Base-by-base conservation (phyloP, 306 rosid genomes). In the Cucumis cinereus region DNA sequence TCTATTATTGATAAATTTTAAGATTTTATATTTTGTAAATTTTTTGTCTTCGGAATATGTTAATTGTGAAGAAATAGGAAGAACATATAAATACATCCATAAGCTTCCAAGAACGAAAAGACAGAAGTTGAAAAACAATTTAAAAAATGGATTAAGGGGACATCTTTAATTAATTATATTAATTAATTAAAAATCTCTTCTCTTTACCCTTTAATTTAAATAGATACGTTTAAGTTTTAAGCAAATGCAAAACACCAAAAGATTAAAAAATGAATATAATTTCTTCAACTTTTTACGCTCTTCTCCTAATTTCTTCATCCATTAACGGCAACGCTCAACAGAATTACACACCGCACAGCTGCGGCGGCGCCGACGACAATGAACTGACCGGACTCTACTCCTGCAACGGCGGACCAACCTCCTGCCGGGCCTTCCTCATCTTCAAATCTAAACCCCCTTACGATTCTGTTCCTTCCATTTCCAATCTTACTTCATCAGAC, bases 351-450 rank as follows among this genome's bases (percentile, higher is more conserved):
- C n/a, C n/a, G 16, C 76, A 49, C 4, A 28, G 57, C 76, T 71
- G 76, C 38, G 38, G 38, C 38, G 40, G 30, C 40, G 16, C 16
- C 52, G 52, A 49, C 54, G 57, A 16, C 90, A 15, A 15, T 7
- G 12, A 3, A 2, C 41, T 7, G 22, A 15, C 7, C 40, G 68
- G 68, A 56, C 94, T 89, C 36, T 89, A 88, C 87, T 76, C 88
- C 19, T 89, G 90, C 85, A 88, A 78, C 73, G 88, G 89, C 69
- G 50, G 79, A 54, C 47, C 66, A 36, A 81, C 52, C 17, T 79
- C 88, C 12, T 87, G 96, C 81, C 38, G 49, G 35, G 35, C 90
- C 43, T 92, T 84, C 79, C 86, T 92, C 83, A 80, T 85, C 77
- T 87, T 90, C 84, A 81, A 76, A 70, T 83, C 96, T 28, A 79